Evolutionary conservation across 345 rosid genomes (phyloP), one percentile per base, ranked within the genome.

Genomic region (Sonneratia alba): DNA sequence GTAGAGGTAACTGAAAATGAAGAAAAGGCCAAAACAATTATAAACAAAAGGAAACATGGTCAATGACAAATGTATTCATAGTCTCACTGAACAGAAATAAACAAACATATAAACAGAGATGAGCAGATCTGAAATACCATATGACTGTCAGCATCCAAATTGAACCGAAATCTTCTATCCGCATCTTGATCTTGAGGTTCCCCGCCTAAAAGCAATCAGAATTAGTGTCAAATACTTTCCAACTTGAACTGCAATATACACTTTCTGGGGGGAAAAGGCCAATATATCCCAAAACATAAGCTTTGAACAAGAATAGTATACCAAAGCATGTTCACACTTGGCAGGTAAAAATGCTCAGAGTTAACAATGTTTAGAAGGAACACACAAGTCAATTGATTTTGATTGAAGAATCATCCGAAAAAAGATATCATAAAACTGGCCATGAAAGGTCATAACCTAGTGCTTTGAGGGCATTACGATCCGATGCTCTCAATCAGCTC

Each of bases 401-500:
- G 63, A 57, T 57, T 32, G 13, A 53, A 57, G 32, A 62, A 34
- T 12, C 38, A 62, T 62, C 55, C 8, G 16, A 18, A 21, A 67
- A 22, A 32, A 72, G 45, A 80, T 64, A 67, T 43, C 71, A 77
- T 51, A 79, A 67, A 66, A 68, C 66, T 42, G 79, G 75, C 74
- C 81, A 77, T 72, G 77, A 84, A 80, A 80, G 84, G 81, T 81
- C 74, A 74, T 82, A 76, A 85, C 88, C 86, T 85, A 87, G 77
- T 80, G 68, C 57, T 73, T 83, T 79, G 87, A 80, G 80, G 83
- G 79, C 81, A 82, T 77, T 75, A 75, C 51, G 77, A 70, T 80
- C 82, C 70, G 76, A 72, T 75, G 81, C 79, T 82, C 83, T 82
- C 86, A 80, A 85, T 79, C 89, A 80, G 84, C 87, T 80, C 85